Evolutionary conservation across 495 filamentous ascomycete species (phyloP).

Genomic region (Pseudomonodictys pantanalensis): DNA sequence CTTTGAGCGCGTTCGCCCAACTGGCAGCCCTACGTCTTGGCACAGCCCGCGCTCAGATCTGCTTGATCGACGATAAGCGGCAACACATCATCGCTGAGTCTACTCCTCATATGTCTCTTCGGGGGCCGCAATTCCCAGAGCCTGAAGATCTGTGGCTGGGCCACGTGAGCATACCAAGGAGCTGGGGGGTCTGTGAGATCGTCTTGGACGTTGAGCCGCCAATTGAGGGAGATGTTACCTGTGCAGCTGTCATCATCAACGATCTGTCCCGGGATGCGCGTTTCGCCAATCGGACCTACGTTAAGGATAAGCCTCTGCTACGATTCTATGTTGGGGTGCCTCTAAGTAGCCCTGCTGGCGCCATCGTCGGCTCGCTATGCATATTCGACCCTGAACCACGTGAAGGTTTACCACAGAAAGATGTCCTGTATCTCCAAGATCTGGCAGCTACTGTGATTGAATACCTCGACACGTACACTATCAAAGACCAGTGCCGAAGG

Average conservation of each 20-base stretch:
- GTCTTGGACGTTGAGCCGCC: conserved; percentile 10
- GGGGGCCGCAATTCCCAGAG: neutral
- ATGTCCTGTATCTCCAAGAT: conserved; percentile 16
- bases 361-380: conserved; percentile 18
- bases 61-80: conserved; percentile 14
- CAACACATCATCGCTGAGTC: conserved; percentile 25
- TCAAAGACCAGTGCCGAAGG: conserved; percentile 14
- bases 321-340: conserved; percentile 22
- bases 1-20: conserved; percentile 17
- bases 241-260: conserved; percentile 15
- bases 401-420: neutral
- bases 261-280: neutral
- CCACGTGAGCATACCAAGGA: conserved; percentile 19
- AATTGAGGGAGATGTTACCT: neutral
- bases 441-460: conserved; percentile 16
- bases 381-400: conserved; percentile 19
- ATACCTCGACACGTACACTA: conserved; percentile 12
- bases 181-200: conserved; percentile 6
- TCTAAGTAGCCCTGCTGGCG: conserved; percentile 11
- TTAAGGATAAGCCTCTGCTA: conserved; percentile 2
- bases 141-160: conserved; percentile 16
- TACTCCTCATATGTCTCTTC: conserved; percentile 8
- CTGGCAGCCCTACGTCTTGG: conserved; percentile 15
- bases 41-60: conserved; percentile 12
- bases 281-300: conserved; percentile 8